Percentiles rank a stretch among this genome's conserved stretches.
Evolutionary conservation across 208 protist genomes (phyloP).

Genomic region (Leishmania tarentolae): DNA sequence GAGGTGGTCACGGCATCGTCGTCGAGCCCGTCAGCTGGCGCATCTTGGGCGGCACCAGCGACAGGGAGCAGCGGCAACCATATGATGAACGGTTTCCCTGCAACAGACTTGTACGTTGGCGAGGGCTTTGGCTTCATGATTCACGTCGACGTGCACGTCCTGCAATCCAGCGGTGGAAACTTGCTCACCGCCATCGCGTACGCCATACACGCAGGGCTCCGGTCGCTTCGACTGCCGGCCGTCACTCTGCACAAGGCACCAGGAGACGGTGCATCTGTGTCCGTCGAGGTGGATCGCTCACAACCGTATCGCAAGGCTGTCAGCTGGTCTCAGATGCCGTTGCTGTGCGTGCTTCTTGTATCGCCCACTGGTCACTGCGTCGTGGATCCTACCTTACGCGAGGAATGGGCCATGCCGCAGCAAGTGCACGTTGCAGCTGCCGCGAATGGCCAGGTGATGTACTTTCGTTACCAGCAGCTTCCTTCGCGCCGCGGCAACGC

Average conservation of each 20-base stretch:
- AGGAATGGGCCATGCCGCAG: slow-evolving; percentile 84
- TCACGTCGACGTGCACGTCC: slow-evolving; percentile 84
- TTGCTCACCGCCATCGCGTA: slow-evolving; percentile 47
- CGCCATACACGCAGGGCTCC: slow-evolving; percentile 73
- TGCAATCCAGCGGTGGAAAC: slow-evolving; percentile 70
- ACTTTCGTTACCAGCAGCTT: slow-evolving; percentile 64
- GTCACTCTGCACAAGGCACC: slow-evolving; percentile 66
- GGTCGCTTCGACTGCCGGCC: slow-evolving; percentile 49
- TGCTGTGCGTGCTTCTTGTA: slow-evolving; percentile 59
- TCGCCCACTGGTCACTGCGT: slow-evolving; percentile 81
- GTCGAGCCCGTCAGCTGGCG: background rate
- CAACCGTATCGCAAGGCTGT: slow-evolving; percentile 55
- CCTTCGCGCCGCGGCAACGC: slow-evolving; percentile 71
- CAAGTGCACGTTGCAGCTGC: slow-evolving; percentile 72
- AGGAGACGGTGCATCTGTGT: slow-evolving; percentile 43
- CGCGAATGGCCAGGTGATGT: slow-evolving; percentile 49
- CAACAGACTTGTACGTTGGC: slow-evolving; percentile 70
- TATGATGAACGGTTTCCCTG: slow-evolving; percentile 48
- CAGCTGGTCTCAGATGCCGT: slow-evolving; percentile 62
- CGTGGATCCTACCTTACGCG: slow-evolving; percentile 66
- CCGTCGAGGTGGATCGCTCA: slow-evolving; percentile 74
- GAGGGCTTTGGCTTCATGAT: slow-evolving; percentile 73
- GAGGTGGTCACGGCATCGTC: slow-evolving; percentile 15
- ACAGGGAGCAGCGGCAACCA: background rate
- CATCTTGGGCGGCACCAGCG: background rate